These are phyloP conservation scores for Nigrospora oryzae DNA, from an alignment of 2,329 filamentous ascomycete genomes.

Conservation along the genomic window DNA sequence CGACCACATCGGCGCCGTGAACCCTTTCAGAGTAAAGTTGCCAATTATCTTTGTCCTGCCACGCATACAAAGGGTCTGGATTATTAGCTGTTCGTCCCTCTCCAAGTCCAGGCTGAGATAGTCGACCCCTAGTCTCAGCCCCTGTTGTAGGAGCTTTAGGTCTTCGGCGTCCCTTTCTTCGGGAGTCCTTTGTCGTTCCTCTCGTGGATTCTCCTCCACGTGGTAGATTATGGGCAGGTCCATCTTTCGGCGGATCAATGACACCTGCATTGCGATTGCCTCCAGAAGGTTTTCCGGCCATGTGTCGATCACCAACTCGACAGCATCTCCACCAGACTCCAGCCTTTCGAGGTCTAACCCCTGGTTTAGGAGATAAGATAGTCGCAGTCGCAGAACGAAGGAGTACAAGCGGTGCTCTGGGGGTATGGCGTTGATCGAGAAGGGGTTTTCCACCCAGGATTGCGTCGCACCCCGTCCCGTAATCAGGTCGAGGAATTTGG, in stretches of 20 bases:
- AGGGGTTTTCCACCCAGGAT: conserved; percentile 49
- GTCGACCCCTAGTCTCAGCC: conserved; percentile 57
- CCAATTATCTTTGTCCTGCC: conserved; percentile 55
- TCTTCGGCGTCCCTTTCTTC: conserved; percentile 37
- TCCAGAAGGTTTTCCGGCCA: conserved; percentile 42
- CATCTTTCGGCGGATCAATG: conserved; percentile 46
- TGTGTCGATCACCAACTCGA: conserved; percentile 51
- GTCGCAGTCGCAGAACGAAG: conserved; percentile 52
- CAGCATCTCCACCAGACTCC: conserved; percentile 50
- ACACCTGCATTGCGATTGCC: conserved; percentile 45
- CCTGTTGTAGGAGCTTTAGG: conserved; percentile 51
- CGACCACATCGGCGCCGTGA: conserved; percentile 44
- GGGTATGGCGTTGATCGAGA: conserved; percentile 49
- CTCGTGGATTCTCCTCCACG: conserved; percentile 40
- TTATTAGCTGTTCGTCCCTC: conserved; percentile 38
- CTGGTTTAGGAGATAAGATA: conserved; percentile 46
- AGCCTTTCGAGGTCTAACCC: conserved; percentile 42
- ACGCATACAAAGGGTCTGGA: conserved; percentile 39
- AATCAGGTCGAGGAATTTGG: conserved; percentile 48
- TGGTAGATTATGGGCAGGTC: conserved; percentile 49
- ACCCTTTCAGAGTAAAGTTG: conserved; percentile 38
- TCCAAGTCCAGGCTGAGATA: conserved; percentile 57
- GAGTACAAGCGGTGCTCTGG: conserved; percentile 51
- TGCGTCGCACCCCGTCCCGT: conserved; percentile 42
- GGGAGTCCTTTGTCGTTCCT: conserved; percentile 26